These are phyloP conservation scores for Heterobasidion occidentale DNA, from an alignment of 1,284 basidiomycete genomes.

Conservation along the genomic window DNA sequence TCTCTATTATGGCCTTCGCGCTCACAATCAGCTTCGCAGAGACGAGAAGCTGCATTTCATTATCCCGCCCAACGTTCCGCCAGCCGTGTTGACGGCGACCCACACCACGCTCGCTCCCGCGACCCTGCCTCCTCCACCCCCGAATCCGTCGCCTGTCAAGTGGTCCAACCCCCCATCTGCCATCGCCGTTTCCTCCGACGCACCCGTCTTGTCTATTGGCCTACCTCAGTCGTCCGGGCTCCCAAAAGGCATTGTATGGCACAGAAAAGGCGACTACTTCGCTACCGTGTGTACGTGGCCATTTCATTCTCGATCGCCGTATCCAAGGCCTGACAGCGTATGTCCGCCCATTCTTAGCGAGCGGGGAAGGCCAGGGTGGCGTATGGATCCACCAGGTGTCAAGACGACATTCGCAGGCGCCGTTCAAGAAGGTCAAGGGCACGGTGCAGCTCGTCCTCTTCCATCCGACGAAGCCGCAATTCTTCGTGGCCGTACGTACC, in stretches of 20 bases:
- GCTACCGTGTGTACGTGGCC: slow-evolving; percentile 74
- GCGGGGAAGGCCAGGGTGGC: slow-evolving; percentile 55
- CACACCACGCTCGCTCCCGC: slow-evolving; percentile 60
- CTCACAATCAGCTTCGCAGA: slow-evolving; percentile 30
- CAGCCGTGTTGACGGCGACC: slow-evolving; percentile 51
- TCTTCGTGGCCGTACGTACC: slow-evolving; percentile 87
- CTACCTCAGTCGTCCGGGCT: slow-evolving; percentile 67
- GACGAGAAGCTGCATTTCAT: slow-evolving; percentile 79
- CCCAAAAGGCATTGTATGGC: slow-evolving; percentile 87
- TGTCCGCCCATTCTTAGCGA: slow-evolving; percentile 33
- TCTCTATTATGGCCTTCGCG: not conserved
- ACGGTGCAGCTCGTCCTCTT: slow-evolving; percentile 87
- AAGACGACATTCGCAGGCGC: slow-evolving; percentile 92
- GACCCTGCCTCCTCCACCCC: slow-evolving; percentile 49
- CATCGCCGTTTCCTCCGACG: slow-evolving; percentile 31
- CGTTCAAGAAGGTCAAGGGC: slow-evolving; percentile 93
- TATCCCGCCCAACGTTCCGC: slow-evolving; percentile 71
- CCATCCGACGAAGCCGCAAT: slow-evolving; percentile 91
- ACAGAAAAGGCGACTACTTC: slow-evolving; percentile 93
- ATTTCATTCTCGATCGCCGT: slow-evolving; percentile 1
- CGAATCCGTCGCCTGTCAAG: slow-evolving; percentile 58
- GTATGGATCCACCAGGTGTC: slow-evolving; percentile 95
- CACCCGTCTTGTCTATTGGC: slow-evolving; percentile 51
- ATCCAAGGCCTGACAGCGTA: slow-evolving; percentile 4
- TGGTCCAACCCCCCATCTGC: slow-evolving; percentile 49